phyloP scores from a whole-genome alignment of 768 basidiomycete genomes.

The Cyclocybe cylindracea region DNA sequence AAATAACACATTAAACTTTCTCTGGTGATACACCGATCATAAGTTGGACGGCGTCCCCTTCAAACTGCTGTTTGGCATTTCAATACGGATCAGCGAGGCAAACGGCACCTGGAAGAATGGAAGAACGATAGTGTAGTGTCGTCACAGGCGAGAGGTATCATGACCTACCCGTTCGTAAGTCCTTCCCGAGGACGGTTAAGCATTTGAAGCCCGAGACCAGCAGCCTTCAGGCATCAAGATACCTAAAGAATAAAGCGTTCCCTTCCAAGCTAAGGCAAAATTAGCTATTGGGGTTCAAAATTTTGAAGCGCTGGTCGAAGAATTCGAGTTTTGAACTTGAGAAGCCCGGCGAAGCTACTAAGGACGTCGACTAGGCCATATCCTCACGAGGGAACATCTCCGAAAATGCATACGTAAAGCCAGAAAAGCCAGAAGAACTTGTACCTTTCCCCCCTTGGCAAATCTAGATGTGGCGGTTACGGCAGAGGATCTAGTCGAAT shows the following conservation, averaged over 20 bases:
- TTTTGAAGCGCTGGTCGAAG: no score
- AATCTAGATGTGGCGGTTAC: conserved; percentile 17
- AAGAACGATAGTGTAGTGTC: no score
- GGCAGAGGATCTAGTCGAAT: conserved; percentile 14
- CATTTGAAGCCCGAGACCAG: conserved; percentile 3
- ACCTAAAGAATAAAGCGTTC: neutral
- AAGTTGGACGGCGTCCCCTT: no score
- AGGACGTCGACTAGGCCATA: no score
- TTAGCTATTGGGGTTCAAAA: no score
- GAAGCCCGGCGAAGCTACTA: no score
- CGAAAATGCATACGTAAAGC: conserved; percentile 9
- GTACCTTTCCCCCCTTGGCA: conserved; percentile 5
- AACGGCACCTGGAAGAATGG: no score
- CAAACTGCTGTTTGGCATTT: no score
- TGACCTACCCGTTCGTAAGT: neutral
- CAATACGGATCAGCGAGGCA: no score
- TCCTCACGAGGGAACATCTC: conserved; percentile 6
- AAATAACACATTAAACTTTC: neutral
- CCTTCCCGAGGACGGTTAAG: conserved; percentile 5
- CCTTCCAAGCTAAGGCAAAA: neutral
- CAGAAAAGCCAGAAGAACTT: conserved; percentile 2
- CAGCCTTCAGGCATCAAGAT: neutral
- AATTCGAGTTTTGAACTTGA: no score
- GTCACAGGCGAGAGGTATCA: neutral
- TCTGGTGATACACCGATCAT: neutral